Evolutionary conservation across 768 basidiomycete species (phyloP), one percentile per base, ranked within the genome.

Genomic region (Pholiota molesta): DNA sequence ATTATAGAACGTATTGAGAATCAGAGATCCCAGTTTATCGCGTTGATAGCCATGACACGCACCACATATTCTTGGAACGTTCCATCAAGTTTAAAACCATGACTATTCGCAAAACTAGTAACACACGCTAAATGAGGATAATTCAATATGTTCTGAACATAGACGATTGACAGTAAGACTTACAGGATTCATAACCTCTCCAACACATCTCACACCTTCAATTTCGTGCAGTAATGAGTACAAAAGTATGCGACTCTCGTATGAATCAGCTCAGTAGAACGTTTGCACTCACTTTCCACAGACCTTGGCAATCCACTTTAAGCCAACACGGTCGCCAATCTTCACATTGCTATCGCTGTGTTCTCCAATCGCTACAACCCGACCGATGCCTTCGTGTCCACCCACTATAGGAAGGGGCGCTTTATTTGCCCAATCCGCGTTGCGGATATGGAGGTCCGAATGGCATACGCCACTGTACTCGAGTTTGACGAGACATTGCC

Each of bases 381-480:
- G 76, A 5, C 93, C 92, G 23, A 92, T 86, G 40, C 92, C 93
- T 74, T 93, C 89, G 73, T 94, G 92, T 0, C 93, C 91, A 13
- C 88, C 90, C 55, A 92, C 78, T 39, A 90, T 79, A 1, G 89
- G 89, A 3, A 81, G 70, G 28, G 74, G 79, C 1, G 82, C 71
- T 13, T 79, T 73, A 3, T 82, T 59, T 0, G 85, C 82, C 92
- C 92, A 94, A 66, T 91, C 91, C 23, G 81, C 83, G 31, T 81
- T 78, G 69, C 79, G 81, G 55, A 87, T 80, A 69, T 93, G 91
- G 33, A 92, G 74, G 67, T 94, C 92, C 0, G 89, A 90, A 70
- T 92, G 91, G 71, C 92, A 93, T 28, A 79, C 75, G 7, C 79
- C 79, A 5, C 87, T 83, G 73, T 84, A 88, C 45, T 84, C 83